Evolutionary conservation across 2,329 filamentous ascomycete species (phyloP), one percentile per base, ranked within the genome.

Genomic region (Sphaceloma murrayae): DNA sequence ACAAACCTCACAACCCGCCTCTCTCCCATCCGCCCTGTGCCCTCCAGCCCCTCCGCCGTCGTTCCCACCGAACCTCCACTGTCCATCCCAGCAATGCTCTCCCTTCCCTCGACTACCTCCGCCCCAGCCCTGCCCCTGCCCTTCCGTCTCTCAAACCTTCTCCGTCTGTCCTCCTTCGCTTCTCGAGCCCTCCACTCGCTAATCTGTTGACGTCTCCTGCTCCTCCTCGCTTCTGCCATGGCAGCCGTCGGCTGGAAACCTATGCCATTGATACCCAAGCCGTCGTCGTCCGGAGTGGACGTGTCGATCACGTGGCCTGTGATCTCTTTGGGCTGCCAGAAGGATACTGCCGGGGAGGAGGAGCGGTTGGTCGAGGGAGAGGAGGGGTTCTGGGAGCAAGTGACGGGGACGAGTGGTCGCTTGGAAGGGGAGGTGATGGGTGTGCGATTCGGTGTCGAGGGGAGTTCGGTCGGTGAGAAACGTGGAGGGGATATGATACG

Each of bases 231-330:
- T 60, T 73, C 72, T 1, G 74, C 75, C 21, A 76, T 69, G 30
- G 74, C 72, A 11, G 75, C 67, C 2, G 75, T 79, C 3, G 77
- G 76, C 47, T 68, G 69, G 58, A 79, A 80, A 0, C 77, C 77
- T 46, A 80, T 68, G 1, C 77, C 77, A 52, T 80, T 79, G 50
- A 80, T 70, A 4, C 77, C 77, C 45, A 74, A 73, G 2, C 76
- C 75, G 55, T 80, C 77, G 29, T 69, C 70, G 5, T 42, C 38
- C 13, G 72, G 71, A 44, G 77, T 72, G 3, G 62, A 66, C 2
- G 68, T 67, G 42, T 73, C 66, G 14, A 62, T 63, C 22, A 67
- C 56, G 52, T 78, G 73, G 10, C 75, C 75, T 4, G 76, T 80
- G 53, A 80, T 79, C 54, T 80, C 77, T 27, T 67, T 66, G 50